Conservation (phyloP, 1,284 basidiomycete species). For the Pascua guehoae region DNA sequence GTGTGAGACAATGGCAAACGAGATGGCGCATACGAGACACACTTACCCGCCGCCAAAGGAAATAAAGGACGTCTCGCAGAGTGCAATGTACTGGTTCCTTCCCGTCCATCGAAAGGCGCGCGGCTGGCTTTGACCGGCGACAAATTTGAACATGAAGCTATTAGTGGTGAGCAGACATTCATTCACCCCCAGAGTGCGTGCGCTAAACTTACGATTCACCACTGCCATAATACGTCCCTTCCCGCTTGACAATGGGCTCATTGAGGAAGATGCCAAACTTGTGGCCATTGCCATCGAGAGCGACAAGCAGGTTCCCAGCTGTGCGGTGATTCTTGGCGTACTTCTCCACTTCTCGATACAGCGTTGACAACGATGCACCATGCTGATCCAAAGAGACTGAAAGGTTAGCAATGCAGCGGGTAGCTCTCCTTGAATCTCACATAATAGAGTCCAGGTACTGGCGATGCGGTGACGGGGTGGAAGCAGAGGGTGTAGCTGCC, state of each 20-base stretch:
- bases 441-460: constrained; percentile 77
- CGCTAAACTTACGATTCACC: constrained; percentile 71
- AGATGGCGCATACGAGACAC: too few species aligned
- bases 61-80: constrained; percentile 74
- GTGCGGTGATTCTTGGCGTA: constrained; percentile 36
- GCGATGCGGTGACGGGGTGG: constrained; percentile 77
- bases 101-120: constrained; percentile 84
- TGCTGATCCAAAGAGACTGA: constrained; percentile 81
- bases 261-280: constrained; percentile 78
- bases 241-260: constrained; percentile 61
- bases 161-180: background rate
- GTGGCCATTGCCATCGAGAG: constrained; percentile 61
- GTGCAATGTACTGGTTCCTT: constrained; percentile 81
- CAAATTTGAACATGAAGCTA: constrained; percentile 71
- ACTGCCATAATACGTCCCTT: constrained; percentile 70
- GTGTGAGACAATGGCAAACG: background rate
- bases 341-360: constrained; percentile 64
- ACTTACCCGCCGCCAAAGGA: constrained; percentile 87
- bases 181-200: background rate
- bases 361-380: constrained; percentile 83
- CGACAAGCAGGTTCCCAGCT: constrained; percentile 56
- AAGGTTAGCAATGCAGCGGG: background rate
- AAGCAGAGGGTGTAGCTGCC: constrained; percentile 65
- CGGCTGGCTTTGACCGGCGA: constrained; percentile 39
- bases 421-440: constrained; percentile 44